Percentiles rank a stretch among this genome's conserved stretches.
Conservation (phyloP, 805 yeast genomes). For the Cyberlindnera lachancei region DNA sequence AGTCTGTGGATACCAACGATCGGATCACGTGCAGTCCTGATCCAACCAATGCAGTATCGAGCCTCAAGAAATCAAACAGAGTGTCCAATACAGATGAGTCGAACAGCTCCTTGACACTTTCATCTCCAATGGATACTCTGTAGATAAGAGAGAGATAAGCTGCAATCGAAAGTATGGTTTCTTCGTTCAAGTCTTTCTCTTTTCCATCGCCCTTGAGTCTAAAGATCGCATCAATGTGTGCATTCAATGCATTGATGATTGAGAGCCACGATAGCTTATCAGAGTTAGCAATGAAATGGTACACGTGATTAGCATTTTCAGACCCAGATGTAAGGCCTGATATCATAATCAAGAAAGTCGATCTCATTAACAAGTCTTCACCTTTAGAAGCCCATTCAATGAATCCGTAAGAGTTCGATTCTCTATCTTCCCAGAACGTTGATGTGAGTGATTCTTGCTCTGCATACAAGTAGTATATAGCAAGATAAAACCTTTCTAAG, state of each 20-base stretch:
- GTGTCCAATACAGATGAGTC: slow-evolving; percentile 25
- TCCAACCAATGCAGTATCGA: slow-evolving; percentile 45
- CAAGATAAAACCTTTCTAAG: slow-evolving; percentile 76
- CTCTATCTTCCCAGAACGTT: slow-evolving; percentile 63
- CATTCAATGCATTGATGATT: slow-evolving; percentile 45
- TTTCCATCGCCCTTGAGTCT: slow-evolving; percentile 29
- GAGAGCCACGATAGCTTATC: slow-evolving; percentile 47
- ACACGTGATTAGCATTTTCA: slow-evolving; percentile 43
- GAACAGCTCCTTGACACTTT: slow-evolving; percentile 24
- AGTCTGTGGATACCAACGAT: slow-evolving; percentile 46
- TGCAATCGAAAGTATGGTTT: slow-evolving; percentile 64
- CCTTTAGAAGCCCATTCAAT: slow-evolving; percentile 82
- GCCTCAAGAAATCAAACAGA: slow-evolving; percentile 36
- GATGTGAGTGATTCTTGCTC: slow-evolving; percentile 51
- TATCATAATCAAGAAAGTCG: slow-evolving; percentile 73
- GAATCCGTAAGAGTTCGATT: slow-evolving; percentile 68
- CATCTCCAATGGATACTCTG: slow-evolving; percentile 39
- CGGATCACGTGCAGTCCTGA: slow-evolving; percentile 49
- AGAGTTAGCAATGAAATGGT: slow-evolving; percentile 35
- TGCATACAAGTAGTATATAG: slow-evolving; percentile 62
- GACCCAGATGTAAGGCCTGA: slow-evolving; percentile 66
- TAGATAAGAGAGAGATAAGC: slow-evolving; percentile 65
- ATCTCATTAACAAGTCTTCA: slow-evolving; percentile 72
- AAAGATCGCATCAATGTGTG: slow-evolving; percentile 40
- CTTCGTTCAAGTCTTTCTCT: slow-evolving; percentile 66